Evolutionary conservation across 2,329 filamentous ascomycete genomes (phyloP).

Genomic region (Colletotrichum cordylinicola): DNA sequence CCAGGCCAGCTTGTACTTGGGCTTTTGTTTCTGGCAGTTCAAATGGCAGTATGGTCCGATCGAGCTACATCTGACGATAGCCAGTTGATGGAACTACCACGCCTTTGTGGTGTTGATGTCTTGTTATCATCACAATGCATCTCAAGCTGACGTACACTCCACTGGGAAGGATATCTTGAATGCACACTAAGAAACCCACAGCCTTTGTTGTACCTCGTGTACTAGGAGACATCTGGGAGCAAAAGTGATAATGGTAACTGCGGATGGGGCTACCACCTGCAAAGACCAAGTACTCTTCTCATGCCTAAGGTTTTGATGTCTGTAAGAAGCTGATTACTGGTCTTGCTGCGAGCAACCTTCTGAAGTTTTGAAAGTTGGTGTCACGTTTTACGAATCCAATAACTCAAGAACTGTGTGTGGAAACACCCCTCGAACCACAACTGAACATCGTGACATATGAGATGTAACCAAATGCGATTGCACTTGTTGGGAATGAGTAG

Average conservation of each 20-base stretch:
- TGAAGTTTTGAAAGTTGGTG: neutral
- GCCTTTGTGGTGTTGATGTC: neutral
- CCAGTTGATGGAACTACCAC: neutral
- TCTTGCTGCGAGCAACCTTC: rapidly evolving
- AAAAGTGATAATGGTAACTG: neutral
- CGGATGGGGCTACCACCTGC: neutral
- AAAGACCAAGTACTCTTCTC: neutral
- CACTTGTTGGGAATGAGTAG: neutral
- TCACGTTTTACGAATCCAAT: neutral
- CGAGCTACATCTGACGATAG: neutral
- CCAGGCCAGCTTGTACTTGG: neutral
- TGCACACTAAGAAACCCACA: neutral
- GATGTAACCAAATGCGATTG: rapidly evolving
- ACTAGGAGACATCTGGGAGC: neutral
- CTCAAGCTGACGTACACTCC: neutral
- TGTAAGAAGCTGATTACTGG: neutral
- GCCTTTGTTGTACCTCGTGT: neutral
- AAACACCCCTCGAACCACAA: neutral
- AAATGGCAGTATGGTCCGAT: neutral
- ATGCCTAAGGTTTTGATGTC: neutral
- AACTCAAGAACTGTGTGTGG: neutral
- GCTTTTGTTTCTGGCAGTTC: neutral
- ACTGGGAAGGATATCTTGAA: neutral
- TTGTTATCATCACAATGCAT: neutral
- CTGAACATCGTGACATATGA: neutral